phyloP scores from a whole-genome alignment of 495 filamentous ascomycete genomes.

The Hyaloscypha bicolor region DNA sequence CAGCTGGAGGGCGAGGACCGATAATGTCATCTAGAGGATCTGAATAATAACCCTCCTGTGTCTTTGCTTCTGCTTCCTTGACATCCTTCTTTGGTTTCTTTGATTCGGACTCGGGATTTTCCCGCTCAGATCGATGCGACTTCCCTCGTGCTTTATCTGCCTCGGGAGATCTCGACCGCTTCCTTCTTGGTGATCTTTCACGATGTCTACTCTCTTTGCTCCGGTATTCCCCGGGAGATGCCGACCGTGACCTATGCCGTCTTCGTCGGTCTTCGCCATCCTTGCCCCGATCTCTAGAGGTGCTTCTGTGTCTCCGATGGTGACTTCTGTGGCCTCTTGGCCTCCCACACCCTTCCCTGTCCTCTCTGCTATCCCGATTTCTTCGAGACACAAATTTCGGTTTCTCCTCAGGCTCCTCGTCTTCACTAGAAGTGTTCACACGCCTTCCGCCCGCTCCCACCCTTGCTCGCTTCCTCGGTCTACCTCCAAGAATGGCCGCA shows the following conservation, averaged over 20 bases:
- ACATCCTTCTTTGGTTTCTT: slow-evolving; percentile 3
- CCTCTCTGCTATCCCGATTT: slow-evolving; percentile 17
- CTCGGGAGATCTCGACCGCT: slow-evolving; percentile 23
- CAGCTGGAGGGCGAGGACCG: slow-evolving; percentile 70
- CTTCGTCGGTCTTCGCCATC: slow-evolving; percentile 18
- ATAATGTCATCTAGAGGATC: slow-evolving; percentile 80
- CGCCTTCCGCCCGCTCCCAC: slow-evolving; percentile 26
- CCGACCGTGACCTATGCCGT: slow-evolving; percentile 30
- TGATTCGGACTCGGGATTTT: not conserved
- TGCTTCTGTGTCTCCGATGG: slow-evolving; percentile 10
- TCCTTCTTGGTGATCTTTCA: slow-evolving; percentile 34
- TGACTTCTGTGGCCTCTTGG: slow-evolving; percentile 17
- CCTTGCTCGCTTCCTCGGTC: slow-evolving; percentile 39
- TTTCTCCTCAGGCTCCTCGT: slow-evolving; percentile 25
- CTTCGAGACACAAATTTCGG: slow-evolving; percentile 17
- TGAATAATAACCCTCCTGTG: slow-evolving; percentile 50
- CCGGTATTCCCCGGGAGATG: slow-evolving; percentile 24
- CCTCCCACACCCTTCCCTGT: slow-evolving; percentile 22
- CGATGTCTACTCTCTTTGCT: slow-evolving; percentile 35
- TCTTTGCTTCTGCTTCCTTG: slow-evolving; percentile 12
- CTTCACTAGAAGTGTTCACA: slow-evolving; percentile 29
- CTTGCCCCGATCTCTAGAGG: slow-evolving; percentile 11
- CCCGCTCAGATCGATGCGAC: slow-evolving; percentile 13
- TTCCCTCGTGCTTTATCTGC: slow-evolving; percentile 10
- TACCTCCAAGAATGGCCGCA: slow-evolving; percentile 49